phyloP scores from a whole-genome alignment of 306 rosid species.

The Ceratonia siliqua region DNA sequence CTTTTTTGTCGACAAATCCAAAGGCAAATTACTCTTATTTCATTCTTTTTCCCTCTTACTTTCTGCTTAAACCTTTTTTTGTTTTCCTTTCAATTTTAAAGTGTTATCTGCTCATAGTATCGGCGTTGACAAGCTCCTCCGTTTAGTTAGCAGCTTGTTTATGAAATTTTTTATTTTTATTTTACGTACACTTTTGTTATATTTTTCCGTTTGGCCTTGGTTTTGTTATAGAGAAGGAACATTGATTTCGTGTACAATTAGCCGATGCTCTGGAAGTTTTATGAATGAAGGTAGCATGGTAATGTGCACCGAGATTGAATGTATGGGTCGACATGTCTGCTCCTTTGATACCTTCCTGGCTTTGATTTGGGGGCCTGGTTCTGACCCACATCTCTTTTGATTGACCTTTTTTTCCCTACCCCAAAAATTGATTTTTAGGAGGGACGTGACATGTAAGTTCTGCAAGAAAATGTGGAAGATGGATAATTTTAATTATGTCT shows the following conservation, averaged over 20 bases:
- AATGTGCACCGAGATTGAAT: constrained; percentile 22
- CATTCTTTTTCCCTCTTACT: not conserved
- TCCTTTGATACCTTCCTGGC: constrained; percentile 13
- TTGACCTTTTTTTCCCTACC: too few species aligned
- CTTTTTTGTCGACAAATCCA: constrained; percentile 70
- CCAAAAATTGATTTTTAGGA: not conserved
- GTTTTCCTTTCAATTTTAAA: not conserved
- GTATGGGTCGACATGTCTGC: constrained; percentile 24
- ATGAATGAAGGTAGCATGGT: constrained; percentile 17
- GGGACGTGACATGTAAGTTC: not conserved
- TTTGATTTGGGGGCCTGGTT: constrained; percentile 33
- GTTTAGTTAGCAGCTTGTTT: too few species aligned
- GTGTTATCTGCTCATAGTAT: too few species aligned
- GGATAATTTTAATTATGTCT: not conserved
- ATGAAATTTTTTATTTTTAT: too few species aligned
- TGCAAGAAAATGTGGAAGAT: not conserved
- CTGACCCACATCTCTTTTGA: constrained; percentile 10
- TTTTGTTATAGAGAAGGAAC: not conserved
- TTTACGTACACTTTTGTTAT: not conserved
- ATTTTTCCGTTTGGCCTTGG: too few species aligned
- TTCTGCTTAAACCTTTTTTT: not conserved
- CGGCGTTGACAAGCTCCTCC: too few species aligned
- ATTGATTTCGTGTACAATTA: not conserved
- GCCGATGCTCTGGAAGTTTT: constrained; percentile 32
- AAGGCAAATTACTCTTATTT: too few species aligned